These are phyloP conservation scores for Umbelopsis sp. DNA, from an alignment of 192 early-diverging fungal species.

Conservation along the genomic window DNA sequence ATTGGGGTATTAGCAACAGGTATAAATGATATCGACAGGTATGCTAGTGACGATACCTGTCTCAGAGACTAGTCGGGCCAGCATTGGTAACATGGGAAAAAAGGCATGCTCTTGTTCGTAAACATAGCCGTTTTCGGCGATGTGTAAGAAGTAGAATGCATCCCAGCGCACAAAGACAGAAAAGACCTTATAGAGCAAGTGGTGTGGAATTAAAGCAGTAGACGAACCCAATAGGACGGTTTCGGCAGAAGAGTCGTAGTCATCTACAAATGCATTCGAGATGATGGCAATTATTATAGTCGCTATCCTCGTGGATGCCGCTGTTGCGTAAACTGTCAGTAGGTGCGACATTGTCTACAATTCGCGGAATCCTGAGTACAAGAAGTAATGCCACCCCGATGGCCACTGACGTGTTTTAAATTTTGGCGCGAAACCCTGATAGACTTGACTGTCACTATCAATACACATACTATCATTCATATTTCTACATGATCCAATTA, in stretches of 20 bases:
- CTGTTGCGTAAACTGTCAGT: slow-evolving; percentile 10
- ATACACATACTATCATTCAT: too few relatives aligned
- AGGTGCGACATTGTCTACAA: background rate
- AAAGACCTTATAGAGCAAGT: background rate
- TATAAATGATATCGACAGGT: background rate
- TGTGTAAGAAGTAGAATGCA: slow-evolving; percentile 82
- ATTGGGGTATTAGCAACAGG: background rate
- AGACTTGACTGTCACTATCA: too few relatives aligned
- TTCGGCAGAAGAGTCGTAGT: slow-evolving; percentile 10
- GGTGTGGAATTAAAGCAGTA: background rate
- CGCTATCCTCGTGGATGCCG: background rate
- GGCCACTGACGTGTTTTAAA: too few relatives aligned
- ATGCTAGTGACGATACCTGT: slow-evolving; percentile 34
- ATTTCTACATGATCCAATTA: background rate
- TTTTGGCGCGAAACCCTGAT: too few relatives aligned
- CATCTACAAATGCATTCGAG: slow-evolving; percentile 1
- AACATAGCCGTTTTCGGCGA: slow-evolving; percentile 75
- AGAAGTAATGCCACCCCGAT: background rate
- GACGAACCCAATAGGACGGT: slow-evolving; percentile 1
- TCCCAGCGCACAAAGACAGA: slow-evolving; percentile 84
- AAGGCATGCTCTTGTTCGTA: slow-evolving; percentile 93
- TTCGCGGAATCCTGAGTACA: background rate
- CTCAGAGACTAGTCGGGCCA: slow-evolving; percentile 57
- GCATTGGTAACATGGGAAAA: slow-evolving; percentile 75
- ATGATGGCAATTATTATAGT: background rate